Percentiles rank a stretch among this genome's conserved stretches.
phyloP scores from a whole-genome alignment of 306 rosid species.

The Quercus variabilis region DNA sequence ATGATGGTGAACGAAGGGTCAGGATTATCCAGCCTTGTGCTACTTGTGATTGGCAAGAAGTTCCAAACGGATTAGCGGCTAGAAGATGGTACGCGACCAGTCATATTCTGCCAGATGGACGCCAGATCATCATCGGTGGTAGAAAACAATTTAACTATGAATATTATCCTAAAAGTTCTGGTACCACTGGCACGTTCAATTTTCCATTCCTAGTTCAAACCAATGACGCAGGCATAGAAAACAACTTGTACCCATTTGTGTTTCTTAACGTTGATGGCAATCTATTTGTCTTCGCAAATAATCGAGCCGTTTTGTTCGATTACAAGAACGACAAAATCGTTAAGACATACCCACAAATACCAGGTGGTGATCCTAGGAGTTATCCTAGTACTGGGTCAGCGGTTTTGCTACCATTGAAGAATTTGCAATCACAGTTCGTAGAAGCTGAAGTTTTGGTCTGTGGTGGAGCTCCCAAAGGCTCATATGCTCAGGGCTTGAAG shows the following conservation, averaged over 20 bases:
- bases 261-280: constrained; percentile 57
- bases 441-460: constrained; percentile 67
- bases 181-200: neutral
- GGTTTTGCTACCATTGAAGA: constrained; percentile 55
- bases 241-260: constrained; percentile 70
- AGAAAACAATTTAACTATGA: constrained; percentile 50
- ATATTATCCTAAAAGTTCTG: constrained; percentile 39
- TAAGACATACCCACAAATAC: constrained; percentile 42
- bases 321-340: constrained; percentile 29
- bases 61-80: neutral
- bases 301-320: constrained; percentile 47
- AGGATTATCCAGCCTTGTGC: constrained; percentile 41
- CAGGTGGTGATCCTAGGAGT: constrained; percentile 62
- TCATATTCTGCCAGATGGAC: constrained; percentile 56
- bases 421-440: neutral
- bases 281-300: constrained; percentile 61
- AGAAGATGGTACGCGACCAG: constrained; percentile 59
- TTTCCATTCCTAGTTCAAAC: constrained; percentile 47
- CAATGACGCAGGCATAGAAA: constrained; percentile 27
- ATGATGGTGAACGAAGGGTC: constrained; percentile 37
- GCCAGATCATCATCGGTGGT: constrained; percentile 59
- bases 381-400: constrained; percentile 79
- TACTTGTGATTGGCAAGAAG: constrained; percentile 49
- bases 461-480: constrained; percentile 67
- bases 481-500: neutral